Conservation (phyloP, 2,329 filamentous ascomycete genomes). For the Xylariaceae sp. region DNA sequence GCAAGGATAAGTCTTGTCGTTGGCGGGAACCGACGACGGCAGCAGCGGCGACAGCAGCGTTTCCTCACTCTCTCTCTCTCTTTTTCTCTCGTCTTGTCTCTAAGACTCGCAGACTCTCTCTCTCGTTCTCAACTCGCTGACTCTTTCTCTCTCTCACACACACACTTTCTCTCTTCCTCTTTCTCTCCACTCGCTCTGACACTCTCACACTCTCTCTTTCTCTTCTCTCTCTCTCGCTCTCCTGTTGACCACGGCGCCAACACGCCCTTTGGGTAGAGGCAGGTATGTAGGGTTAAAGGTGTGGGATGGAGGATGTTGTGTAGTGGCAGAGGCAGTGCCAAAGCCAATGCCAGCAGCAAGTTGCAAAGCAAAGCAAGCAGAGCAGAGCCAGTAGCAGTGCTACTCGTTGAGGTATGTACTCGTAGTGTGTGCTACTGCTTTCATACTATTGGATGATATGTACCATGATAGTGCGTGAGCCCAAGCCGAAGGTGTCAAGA, state of each 20-base stretch:
- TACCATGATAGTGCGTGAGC: slow-evolving; percentile 15
- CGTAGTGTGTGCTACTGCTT: not conserved
- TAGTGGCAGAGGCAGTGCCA: not conserved
- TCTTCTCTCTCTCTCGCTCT: not conserved
- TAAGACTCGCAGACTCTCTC: not conserved
- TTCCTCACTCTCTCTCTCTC: not conserved
- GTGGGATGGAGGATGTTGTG: not conserved
- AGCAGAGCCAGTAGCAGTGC: too few species aligned
- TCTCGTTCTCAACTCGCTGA: not conserved
- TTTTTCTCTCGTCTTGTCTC: not conserved
- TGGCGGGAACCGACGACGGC: not conserved
- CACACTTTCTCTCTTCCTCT: too few species aligned
- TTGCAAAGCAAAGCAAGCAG: too few species aligned
- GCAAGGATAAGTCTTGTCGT: not conserved
- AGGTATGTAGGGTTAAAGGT: not conserved
- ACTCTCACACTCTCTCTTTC: not conserved
- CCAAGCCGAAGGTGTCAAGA: slow-evolving; percentile 17
- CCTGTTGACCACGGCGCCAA: not conserved
- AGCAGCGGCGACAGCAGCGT: not conserved
- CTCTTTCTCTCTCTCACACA: not conserved
- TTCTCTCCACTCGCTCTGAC: not conserved
- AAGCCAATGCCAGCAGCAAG: too few species aligned
- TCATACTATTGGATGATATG: slow-evolving; percentile 14
- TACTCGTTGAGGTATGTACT: too few species aligned
- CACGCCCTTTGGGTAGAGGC: not conserved